Percentiles rank a stretch among this genome's conserved stretches.
These are phyloP conservation scores for Lodderomyces jiufengensis DNA, from an alignment of 1,139 yeast species.

Conservation along the genomic window DNA sequence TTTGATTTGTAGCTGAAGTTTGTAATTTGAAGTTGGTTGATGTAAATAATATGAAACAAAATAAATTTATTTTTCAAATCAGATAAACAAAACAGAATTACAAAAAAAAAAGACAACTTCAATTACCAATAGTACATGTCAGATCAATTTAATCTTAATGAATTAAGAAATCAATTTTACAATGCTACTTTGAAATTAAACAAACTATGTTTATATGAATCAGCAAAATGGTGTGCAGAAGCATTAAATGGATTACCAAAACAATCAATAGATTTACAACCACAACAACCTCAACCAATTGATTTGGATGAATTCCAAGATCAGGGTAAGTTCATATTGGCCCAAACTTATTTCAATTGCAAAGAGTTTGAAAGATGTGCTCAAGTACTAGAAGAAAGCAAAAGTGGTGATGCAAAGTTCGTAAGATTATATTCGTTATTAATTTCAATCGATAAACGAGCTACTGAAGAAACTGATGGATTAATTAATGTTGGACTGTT, in stretches of 20 bases:
- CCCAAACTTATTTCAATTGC: constrained; percentile 73
- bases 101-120: constrained; percentile 2
- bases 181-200: constrained; percentile 26
- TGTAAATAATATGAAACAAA: no score
- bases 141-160: constrained; percentile 5
- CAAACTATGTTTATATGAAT: constrained; percentile 55
- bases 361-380: constrained; percentile 85
- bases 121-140: constrained; percentile 2
- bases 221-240: constrained; percentile 82
- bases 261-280: constrained; percentile 1
- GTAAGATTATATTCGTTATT: constrained; percentile 64
- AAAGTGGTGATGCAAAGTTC: constrained; percentile 57
- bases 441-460: constrained; percentile 70
- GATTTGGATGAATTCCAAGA: constrained; percentile 28
- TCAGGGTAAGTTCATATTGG: constrained; percentile 48
- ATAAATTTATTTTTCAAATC: not conserved
- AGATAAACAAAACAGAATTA: not conserved
- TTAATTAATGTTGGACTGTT: constrained; percentile 30
- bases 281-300: constrained; percentile 6
- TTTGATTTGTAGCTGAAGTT: no score
- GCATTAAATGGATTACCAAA: constrained; percentile 51
- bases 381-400: constrained; percentile 49
- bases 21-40: no score
- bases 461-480: constrained; percentile 72
- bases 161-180: constrained; percentile 23